Conservation (phyloP, 768 basidiomycete species). For the Macrolepiota dolichaula region DNA sequence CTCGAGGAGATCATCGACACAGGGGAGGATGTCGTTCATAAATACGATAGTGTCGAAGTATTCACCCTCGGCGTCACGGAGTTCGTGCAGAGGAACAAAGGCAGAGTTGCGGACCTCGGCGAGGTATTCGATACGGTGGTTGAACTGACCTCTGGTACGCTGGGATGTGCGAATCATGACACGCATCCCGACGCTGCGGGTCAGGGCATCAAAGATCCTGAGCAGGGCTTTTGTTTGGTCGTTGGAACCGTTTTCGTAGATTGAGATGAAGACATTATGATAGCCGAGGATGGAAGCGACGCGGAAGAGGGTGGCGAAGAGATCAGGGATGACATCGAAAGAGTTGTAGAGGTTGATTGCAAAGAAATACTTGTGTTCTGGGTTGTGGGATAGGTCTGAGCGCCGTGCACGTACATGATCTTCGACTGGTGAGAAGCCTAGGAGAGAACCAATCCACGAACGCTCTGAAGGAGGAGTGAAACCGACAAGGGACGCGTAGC, state of each 20-base stretch:
- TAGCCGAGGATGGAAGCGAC: constrained; percentile 90
- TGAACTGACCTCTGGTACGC: constrained; percentile 93
- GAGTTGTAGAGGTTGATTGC: constrained; percentile 99
- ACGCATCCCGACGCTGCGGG: constrained; percentile 84
- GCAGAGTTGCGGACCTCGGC: constrained; percentile 99
- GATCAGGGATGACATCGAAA: constrained; percentile 96
- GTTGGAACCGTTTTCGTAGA: constrained; percentile 98
- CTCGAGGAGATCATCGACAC: constrained; percentile 96
- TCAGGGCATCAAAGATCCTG: constrained; percentile 91
- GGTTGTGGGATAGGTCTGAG: constrained; percentile 30
- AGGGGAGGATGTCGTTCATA: constrained; percentile 99
- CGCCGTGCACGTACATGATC: constrained; percentile 36
- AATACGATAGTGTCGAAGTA: constrained; percentile 96
- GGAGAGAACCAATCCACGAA: constrained; percentile 60
- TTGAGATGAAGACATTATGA: constrained; percentile 97
- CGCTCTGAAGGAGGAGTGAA: constrained; percentile 56
- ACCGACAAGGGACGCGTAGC: constrained; percentile 83
- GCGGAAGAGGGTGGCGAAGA: constrained; percentile 95
- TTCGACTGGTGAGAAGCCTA: constrained; percentile 31
- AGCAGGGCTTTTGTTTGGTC: constrained; percentile 98
- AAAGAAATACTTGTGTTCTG: constrained; percentile 97
- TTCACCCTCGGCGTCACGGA: constrained; percentile 88
- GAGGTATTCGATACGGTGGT: constrained; percentile 99
- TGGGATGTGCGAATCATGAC: constrained; percentile 91
- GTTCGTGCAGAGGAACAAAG: constrained; percentile 91